Percentiles rank a stretch among this genome's conserved stretches.
These are phyloP conservation scores for Fusarium pilosicola DNA, from an alignment of 2,329 filamentous ascomycete genomes.

Conservation along the genomic window DNA sequence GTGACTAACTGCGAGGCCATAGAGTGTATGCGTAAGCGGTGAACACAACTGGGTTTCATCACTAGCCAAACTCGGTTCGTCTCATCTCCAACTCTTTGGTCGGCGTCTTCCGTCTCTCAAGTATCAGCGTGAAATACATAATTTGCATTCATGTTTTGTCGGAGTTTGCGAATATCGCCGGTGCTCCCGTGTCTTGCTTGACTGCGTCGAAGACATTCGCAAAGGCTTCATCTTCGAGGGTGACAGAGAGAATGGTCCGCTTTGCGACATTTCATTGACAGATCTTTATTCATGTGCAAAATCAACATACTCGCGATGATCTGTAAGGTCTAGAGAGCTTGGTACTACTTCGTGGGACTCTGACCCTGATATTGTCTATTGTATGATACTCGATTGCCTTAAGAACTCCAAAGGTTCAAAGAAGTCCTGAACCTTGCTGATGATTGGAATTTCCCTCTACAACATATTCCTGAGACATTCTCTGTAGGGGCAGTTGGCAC, in stretches of 20 bases:
- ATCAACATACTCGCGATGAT: not conserved
- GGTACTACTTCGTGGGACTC: too few relatives aligned
- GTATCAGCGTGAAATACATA: too few relatives aligned
- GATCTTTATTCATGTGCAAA: not conserved
- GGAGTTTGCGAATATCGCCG: too few relatives aligned
- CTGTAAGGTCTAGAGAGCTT: not conserved
- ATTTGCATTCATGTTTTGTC: not conserved
- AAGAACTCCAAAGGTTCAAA: too few relatives aligned
- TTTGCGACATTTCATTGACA: not conserved
- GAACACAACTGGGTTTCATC: not conserved
- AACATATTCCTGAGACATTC: fast-evolving
- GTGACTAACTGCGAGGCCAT: not conserved
- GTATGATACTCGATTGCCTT: too few relatives aligned
- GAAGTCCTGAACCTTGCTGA: fast-evolving
- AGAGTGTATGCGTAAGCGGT: not conserved
- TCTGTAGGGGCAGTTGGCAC: too few relatives aligned
- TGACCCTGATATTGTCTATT: too few relatives aligned
- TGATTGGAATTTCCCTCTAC: too few relatives aligned
- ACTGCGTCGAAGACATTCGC: not conserved
- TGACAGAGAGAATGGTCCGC: too few relatives aligned
- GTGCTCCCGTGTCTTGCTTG: not conserved
- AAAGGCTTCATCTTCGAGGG: not conserved
- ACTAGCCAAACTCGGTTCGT: not conserved
- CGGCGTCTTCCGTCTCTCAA: not conserved
- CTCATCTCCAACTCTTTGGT: not conserved